These are phyloP conservation scores for Sodiomyces alkalinus DNA, from an alignment of 2,329 filamentous ascomycete species.

Conservation along the genomic window DNA sequence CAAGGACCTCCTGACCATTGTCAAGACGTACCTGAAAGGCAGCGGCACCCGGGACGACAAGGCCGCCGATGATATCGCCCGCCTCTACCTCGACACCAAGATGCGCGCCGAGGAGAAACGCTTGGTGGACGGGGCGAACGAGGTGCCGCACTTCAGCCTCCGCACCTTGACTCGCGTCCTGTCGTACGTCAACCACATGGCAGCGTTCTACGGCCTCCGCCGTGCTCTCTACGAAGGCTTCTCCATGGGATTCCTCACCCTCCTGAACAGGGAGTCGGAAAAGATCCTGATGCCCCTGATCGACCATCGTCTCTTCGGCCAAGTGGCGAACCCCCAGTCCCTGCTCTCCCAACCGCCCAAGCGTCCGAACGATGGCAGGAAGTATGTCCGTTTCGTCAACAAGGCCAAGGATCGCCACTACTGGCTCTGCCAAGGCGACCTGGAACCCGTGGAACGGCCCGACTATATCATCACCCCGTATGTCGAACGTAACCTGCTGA, in stretches of 20 bases:
- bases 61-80: conserved; percentile 65
- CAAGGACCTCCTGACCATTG: conserved; percentile 75
- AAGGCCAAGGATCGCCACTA: conserved; percentile 56
- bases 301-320: conserved; percentile 61
- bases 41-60: conserved; percentile 57
- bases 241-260: conserved; percentile 92
- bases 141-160: conserved; percentile 93
- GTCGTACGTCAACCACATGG: conserved; percentile 74
- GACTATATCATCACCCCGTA: conserved; percentile 97
- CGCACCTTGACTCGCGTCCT: conserved; percentile 83
- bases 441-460: conserved; percentile 51
- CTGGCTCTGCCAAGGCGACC: conserved; percentile 69
- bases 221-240: conserved; percentile 88
- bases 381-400: conserved; percentile 67
- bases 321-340: conserved; percentile 51
- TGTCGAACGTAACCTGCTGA: conserved; percentile 86
- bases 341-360: conserved; percentile 67
- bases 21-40: conserved; percentile 72
- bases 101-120: conserved; percentile 64
- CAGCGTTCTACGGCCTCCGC: conserved; percentile 69
- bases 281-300: conserved; percentile 65
- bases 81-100: conserved; percentile 80
- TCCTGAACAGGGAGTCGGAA: conserved; percentile 72
- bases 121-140: conserved; percentile 86
- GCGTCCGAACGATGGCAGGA: conserved; percentile 57